Base-by-base conservation (phyloP, 805 yeast genomes). In the Yamadazyma paraphyllophila region DNA sequence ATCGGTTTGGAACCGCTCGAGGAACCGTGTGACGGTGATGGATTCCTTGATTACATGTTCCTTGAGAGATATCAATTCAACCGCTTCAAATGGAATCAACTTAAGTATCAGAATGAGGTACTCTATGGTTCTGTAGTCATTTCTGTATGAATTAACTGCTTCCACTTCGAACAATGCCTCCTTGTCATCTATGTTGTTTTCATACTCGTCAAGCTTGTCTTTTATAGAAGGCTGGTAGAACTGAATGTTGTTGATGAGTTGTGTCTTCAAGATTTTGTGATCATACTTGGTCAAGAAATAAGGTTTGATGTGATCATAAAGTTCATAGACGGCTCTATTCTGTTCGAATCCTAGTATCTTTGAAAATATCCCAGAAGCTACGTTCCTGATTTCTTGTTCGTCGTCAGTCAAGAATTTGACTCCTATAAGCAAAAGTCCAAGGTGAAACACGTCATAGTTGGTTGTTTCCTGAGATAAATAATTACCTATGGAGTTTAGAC, bases 81-180 rank as follows among this genome's bases (percentile, higher is more conserved):
- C 24, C 6, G 24, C 24, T 15, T 26, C 25, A 7, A 37, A 37
- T n/a, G n/a, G 17, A 9, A n/a, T 11, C 25, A 25, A 26, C 14
- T 37, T 31, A n/a, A 37, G 31, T 2, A 37, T 25, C 5, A 13
- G 12, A 15, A 26, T 37, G 26, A 37, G 26, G 20, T 26, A 26
- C 14, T 25, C 30, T 25, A 37, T 15, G 6, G 32, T 37, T 9
- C 12, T 3, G 14, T 26, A 37, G 14, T 32, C 74, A 56, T 82
- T 80, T 52, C 81, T 70, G 62, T 81, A 87, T 33, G 85, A 74
- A 52, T 88, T 88, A 2, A 16, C 17, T 10, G 34, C 37, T 26
- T 43, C 42, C 7, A 38, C 39, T 7, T 40, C 45, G 25, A 47
- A 47, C 20, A 36, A 15, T 12, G 38, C 27, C 24, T 39, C 34